phyloP scores from a whole-genome alignment of 305 asterid species.

The Nicotiana rustica region DNA sequence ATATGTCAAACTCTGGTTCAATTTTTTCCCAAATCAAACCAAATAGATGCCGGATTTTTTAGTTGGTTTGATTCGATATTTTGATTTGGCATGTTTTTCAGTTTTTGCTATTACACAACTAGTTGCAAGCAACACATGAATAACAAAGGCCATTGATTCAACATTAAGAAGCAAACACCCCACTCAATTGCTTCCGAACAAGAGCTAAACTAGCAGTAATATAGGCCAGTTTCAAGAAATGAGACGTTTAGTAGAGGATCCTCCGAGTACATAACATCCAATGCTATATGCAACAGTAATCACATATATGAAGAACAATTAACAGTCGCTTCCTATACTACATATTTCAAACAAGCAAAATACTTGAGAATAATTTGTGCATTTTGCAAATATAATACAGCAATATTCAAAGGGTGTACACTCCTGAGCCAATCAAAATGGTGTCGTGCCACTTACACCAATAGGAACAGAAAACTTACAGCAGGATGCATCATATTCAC shows the following conservation, averaged over 20 bases:
- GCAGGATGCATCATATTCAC: slow-evolving; percentile 15
- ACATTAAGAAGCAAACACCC: neutral
- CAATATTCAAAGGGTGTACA: neutral
- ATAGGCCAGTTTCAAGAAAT: slow-evolving; percentile 11
- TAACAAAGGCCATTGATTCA: neutral
- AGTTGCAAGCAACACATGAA: neutral
- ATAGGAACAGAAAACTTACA: slow-evolving; percentile 17
- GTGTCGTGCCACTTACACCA: slow-evolving; percentile 17
- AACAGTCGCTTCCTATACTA: slow-evolving; percentile 23
- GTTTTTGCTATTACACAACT: neutral
- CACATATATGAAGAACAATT: slow-evolving; percentile 29
- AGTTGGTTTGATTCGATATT: neutral
- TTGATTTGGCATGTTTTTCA: neutral
- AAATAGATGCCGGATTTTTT: neutral
- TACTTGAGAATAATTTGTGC: slow-evolving; percentile 19
- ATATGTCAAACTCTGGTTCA: neutral
- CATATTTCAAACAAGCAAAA: slow-evolving; percentile 22
- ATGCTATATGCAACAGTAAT: neutral
- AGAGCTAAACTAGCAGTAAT: slow-evolving; percentile 2
- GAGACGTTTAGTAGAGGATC: slow-evolving; percentile 1
- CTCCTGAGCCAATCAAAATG: slow-evolving; percentile 6
- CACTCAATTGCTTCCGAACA: slow-evolving; percentile 26
- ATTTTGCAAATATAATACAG: slow-evolving; percentile 33
- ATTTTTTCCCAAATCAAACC: neutral
- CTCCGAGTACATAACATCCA: slow-evolving; percentile 23